phyloP scores from a whole-genome alignment of 257 asterid genomes.

The Solanum sejunctum region DNA sequence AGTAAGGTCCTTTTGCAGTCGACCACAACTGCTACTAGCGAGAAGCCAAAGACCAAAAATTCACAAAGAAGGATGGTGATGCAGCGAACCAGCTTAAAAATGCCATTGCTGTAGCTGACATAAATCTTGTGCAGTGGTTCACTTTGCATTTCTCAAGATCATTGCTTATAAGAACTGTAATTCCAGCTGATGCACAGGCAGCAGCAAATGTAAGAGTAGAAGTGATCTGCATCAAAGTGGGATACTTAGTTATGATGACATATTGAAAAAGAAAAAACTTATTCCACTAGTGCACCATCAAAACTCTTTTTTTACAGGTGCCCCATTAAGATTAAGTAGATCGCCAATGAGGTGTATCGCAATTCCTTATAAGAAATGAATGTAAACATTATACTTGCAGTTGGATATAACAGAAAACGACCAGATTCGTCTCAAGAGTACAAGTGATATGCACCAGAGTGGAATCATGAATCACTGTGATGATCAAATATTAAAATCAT shows the following conservation, averaged over 20 bases:
- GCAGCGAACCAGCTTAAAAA: constrained; percentile 81
- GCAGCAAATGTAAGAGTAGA: constrained; percentile 87
- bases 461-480: background rate
- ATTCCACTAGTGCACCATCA: background rate
- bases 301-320: background rate
- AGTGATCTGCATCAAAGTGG: constrained; percentile 25
- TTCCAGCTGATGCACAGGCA: constrained; percentile 90
- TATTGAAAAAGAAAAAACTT: background rate
- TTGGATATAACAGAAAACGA: background rate
- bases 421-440: constrained; percentile 11
- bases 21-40: constrained; percentile 8
- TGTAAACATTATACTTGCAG: background rate
- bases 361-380: background rate
- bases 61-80: constrained; percentile 61
- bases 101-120: constrained; percentile 91
- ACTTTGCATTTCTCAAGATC: constrained; percentile 56
- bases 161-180: constrained; percentile 77
- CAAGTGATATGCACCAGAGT: constrained; percentile 48
- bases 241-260: background rate
- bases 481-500: background rate
- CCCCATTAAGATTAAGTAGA: background rate
- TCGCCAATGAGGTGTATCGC: background rate
- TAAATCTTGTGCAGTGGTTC: constrained; percentile 76
- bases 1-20: background rate
- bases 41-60: constrained; percentile 76